Conservation (phyloP, 1,139 yeast species). For the Yarrowia galli region DNA sequence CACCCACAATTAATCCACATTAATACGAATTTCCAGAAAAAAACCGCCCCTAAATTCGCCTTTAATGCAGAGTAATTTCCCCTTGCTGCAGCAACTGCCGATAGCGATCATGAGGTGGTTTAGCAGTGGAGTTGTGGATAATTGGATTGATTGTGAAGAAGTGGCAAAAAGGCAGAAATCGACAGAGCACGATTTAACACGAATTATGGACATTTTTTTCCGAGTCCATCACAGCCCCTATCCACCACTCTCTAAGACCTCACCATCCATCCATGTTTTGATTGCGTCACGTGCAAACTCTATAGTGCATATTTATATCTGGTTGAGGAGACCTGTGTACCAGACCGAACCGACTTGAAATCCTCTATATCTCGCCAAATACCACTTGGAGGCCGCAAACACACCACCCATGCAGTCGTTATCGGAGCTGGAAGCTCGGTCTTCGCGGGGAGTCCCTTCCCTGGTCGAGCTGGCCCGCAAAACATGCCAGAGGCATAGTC, state of each 20-base stretch:
- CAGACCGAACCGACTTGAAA: background rate
- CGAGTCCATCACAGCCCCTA: too few species aligned
- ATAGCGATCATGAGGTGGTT: background rate
- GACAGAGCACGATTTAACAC: too few species aligned
- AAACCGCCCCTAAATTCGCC: background rate
- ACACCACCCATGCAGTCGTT: conserved; percentile 26
- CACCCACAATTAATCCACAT: background rate
- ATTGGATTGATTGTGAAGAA: background rate
- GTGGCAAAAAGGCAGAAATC: background rate
- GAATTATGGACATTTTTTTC: too few species aligned
- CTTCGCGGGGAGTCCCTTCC: conserved; percentile 17
- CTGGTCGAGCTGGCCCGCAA: conserved; percentile 34
- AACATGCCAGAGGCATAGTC: conserved; percentile 14
- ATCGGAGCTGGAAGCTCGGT: conserved; percentile 30
- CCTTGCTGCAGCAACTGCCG: conserved; percentile 6
- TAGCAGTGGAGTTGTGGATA: too few species aligned
- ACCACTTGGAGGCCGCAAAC: background rate
- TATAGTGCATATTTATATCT: conserved; percentile 14
- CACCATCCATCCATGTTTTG: background rate
- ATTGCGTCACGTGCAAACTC: conserved; percentile 32
- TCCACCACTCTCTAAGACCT: too few species aligned
- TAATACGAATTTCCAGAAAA: background rate
- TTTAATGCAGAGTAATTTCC: background rate
- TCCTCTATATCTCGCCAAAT: background rate
- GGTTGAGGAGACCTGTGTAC: background rate